Percentiles rank a stretch among this genome's conserved stretches.
Conservation (phyloP, 2,329 filamentous ascomycete genomes). For the Fusarium sp. region DNA sequence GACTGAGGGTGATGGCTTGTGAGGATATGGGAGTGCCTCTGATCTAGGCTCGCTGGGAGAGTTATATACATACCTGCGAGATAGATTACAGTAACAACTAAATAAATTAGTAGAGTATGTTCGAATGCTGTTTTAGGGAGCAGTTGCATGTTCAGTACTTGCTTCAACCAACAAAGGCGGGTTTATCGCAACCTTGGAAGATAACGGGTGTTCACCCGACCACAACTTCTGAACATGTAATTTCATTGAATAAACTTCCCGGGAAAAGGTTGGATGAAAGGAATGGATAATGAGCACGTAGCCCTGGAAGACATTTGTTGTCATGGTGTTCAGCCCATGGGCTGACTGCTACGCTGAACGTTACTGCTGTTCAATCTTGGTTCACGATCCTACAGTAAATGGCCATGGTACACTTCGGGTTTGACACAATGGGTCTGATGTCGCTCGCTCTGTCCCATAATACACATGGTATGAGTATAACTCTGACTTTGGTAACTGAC, state of each 20-base stretch:
- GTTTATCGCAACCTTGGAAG: background rate
- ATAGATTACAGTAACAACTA: rapidly evolving
- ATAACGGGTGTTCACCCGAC: background rate
- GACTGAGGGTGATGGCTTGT: background rate
- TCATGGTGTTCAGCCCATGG: background rate
- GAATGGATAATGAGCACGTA: rapidly evolving
- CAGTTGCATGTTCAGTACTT: background rate
- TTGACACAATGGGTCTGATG: too few relatives aligned
- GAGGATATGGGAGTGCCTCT: background rate
- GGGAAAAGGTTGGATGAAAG: rapidly evolving
- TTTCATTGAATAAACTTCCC: rapidly evolving
- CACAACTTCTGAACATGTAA: background rate
- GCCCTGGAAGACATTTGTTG: background rate
- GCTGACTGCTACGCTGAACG: background rate
- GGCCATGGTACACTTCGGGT: too few relatives aligned
- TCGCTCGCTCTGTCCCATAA: background rate
- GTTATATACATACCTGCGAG: background rate
- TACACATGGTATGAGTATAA: too few relatives aligned
- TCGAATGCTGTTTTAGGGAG: background rate
- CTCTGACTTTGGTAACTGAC: too few relatives aligned
- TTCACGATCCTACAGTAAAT: background rate
- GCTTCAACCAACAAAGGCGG: background rate
- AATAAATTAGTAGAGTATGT: background rate
- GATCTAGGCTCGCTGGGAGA: background rate
- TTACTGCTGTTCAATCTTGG: background rate